Evolutionary conservation across 2,329 filamentous ascomycete genomes (phyloP).

Genomic region (Daldinia eschscholtzii): DNA sequence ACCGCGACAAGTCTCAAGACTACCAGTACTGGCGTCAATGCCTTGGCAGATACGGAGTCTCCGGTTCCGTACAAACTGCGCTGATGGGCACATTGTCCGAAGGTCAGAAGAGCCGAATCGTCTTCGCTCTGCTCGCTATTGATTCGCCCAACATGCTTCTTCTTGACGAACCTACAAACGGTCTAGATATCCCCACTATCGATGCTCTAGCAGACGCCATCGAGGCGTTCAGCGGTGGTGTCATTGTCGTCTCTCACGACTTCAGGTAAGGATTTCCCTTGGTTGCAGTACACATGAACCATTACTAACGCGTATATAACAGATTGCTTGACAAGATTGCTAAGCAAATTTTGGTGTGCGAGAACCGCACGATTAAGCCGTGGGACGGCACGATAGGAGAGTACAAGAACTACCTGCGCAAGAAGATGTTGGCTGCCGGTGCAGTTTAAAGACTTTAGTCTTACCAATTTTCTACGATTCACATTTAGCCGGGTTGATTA

Average conservation of each 20-base stretch:
- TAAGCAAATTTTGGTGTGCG: constrained; percentile 99
- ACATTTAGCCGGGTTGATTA: constrained; percentile 5
- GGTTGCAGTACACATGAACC: background rate
- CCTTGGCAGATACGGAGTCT: constrained; percentile 93
- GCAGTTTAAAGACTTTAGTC: constrained; percentile 80
- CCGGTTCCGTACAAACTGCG: constrained; percentile 92
- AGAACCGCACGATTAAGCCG: constrained; percentile 91
- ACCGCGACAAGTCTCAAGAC: constrained; percentile 88
- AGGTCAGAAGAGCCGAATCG: constrained; percentile 97
- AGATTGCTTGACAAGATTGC: constrained; percentile 99
- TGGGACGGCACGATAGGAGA: constrained; percentile 92
- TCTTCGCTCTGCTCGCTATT: constrained; percentile 95
- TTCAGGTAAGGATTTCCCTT: constrained; percentile 78
- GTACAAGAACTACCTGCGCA: constrained; percentile 98
- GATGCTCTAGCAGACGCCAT: constrained; percentile 98
- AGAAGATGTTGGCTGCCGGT: constrained; percentile 95
- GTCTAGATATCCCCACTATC: constrained; percentile 98
- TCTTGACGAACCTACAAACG: constrained; percentile 98
- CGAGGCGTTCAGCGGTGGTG: constrained; percentile 95
- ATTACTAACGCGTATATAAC: constrained; percentile 40
- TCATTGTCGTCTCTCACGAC: constrained; percentile 98
- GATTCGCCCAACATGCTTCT: constrained; percentile 97
- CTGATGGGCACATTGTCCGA: constrained; percentile 98
- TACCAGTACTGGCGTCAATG: constrained; percentile 99
- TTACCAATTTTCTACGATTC: constrained; percentile 3